These are phyloP conservation scores for Apostasia shenzhenica DNA, from an alignment of 106 monocot species.

Conservation along the genomic window DNA sequence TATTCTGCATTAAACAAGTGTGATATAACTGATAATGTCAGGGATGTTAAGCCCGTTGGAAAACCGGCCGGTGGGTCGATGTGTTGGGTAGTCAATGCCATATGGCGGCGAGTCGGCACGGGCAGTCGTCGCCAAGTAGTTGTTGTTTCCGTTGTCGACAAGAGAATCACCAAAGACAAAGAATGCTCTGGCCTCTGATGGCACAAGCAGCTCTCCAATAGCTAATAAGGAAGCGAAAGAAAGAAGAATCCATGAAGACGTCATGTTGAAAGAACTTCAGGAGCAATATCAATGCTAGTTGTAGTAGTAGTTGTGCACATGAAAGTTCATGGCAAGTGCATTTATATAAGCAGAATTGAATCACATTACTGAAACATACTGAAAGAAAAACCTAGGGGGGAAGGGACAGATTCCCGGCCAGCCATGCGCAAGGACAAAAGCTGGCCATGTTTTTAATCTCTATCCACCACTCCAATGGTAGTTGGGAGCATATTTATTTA, in stretches of 20 bases:
- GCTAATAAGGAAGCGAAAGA: slow-evolving; percentile 6
- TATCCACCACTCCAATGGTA: no score
- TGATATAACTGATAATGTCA: slow-evolving; percentile 64
- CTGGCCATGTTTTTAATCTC: no score
- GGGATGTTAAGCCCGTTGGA: slow-evolving; percentile 93
- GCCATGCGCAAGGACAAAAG: no score
- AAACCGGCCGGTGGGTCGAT: slow-evolving; percentile 69
- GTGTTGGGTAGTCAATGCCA: slow-evolving; percentile 72
- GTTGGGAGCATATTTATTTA: no score
- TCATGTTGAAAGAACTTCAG: neutral
- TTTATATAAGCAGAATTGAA: neutral
- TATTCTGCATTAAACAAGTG: neutral
- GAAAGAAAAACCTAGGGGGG: no score
- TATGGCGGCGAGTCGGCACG: slow-evolving; percentile 77
- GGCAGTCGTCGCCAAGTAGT: slow-evolving; percentile 68
- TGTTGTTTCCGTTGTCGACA: slow-evolving; percentile 95
- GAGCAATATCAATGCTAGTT: neutral
- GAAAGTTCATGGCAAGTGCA: neutral
- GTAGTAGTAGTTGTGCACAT: neutral
- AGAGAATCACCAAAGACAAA: slow-evolving; percentile 90
- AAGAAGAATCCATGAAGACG: neutral
- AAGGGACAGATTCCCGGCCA: no score
- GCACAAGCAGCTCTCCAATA: neutral
- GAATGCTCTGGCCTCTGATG: slow-evolving; percentile 50
- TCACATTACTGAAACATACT: neutral